Conservation (phyloP, 768 basidiomycete genomes). For the Boletus patriciae region DNA sequence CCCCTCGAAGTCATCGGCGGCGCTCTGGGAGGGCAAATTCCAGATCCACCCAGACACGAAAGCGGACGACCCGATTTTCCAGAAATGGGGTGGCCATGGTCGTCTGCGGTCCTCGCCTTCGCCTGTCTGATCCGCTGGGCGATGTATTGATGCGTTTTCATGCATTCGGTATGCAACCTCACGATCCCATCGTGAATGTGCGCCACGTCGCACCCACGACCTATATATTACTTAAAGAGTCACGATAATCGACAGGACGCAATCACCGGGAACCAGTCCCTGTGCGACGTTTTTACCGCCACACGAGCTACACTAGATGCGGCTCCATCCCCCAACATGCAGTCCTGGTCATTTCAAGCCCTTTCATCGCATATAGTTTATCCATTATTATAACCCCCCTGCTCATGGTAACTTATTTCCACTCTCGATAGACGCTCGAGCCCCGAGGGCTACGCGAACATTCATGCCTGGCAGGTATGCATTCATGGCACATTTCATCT, state of each 20-base stretch:
- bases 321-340: neutral
- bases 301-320: neutral
- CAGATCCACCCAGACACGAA: constrained; percentile 87
- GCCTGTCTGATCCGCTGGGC: constrained; percentile 15
- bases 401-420: constrained; percentile 19
- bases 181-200: constrained; percentile 6
- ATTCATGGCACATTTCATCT: neutral
- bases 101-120: constrained; percentile 16
- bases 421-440: constrained; percentile 2
- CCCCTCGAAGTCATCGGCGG: constrained; percentile 79
- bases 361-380: constrained; percentile 23
- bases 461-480: neutral
- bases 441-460: neutral
- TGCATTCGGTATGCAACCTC: neutral
- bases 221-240: constrained; percentile 8
- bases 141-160: neutral
- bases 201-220: constrained; percentile 5
- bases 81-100: constrained; percentile 30
- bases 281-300: neutral
- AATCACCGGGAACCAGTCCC: constrained; percentile 10
- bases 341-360: neutral
- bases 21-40: constrained; percentile 80
- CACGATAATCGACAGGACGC: constrained; percentile 9
- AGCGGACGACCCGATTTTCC: constrained; percentile 54
- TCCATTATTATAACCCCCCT: constrained; percentile 18